Percentiles rank a stretch among this genome's conserved stretches.
phyloP scores from a whole-genome alignment of 2,329 filamentous ascomycete genomes.

The Coccinonectria pachysandricola region DNA sequence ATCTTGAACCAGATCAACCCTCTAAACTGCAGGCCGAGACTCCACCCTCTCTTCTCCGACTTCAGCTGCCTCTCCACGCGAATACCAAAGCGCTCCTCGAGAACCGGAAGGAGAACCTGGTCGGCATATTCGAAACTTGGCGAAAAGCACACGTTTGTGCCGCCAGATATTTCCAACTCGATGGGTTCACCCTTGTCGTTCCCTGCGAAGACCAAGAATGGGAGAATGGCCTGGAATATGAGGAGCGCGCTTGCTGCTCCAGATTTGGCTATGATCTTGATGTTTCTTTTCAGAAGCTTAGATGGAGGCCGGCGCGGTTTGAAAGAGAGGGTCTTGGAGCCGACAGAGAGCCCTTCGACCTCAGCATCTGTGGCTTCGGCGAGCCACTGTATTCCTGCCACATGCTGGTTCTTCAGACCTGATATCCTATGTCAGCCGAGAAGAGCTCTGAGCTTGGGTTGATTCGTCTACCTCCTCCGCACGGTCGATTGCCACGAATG shows the following conservation, averaged over 20 bases:
- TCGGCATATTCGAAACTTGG: constrained; percentile 52
- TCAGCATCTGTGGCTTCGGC: constrained; percentile 40
- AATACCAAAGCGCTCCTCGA: constrained; percentile 41
- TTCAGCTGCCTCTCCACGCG: constrained; percentile 34
- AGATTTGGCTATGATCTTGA: constrained; percentile 40
- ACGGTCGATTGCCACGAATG: constrained; percentile 46
- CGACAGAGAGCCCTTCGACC: constrained; percentile 39
- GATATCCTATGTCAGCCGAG: too few relatives aligned
- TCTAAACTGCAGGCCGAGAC: constrained; percentile 27
- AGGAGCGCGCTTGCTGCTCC: constrained; percentile 44
- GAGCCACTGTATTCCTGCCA: constrained; percentile 44
- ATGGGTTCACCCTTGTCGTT: constrained; percentile 33
- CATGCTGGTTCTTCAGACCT: constrained; percentile 53
- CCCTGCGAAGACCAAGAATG: constrained; percentile 46
- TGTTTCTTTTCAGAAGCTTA: constrained; percentile 29
- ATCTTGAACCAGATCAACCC: constrained; percentile 36
- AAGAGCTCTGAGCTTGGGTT: too few relatives aligned
- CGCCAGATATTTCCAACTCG: constrained; percentile 42
- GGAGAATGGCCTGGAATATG: constrained; percentile 50
- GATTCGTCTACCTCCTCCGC: too few relatives aligned
- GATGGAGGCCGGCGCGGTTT: constrained; percentile 29
- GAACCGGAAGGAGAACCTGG: constrained; percentile 46
- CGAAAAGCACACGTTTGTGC: constrained; percentile 49
- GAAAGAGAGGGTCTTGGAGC: constrained; percentile 41
- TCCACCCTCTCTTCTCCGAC: constrained; percentile 44